phyloP scores from a whole-genome alignment of 2,329 filamentous ascomycete genomes.

The Teratosphaeria destructans region DNA sequence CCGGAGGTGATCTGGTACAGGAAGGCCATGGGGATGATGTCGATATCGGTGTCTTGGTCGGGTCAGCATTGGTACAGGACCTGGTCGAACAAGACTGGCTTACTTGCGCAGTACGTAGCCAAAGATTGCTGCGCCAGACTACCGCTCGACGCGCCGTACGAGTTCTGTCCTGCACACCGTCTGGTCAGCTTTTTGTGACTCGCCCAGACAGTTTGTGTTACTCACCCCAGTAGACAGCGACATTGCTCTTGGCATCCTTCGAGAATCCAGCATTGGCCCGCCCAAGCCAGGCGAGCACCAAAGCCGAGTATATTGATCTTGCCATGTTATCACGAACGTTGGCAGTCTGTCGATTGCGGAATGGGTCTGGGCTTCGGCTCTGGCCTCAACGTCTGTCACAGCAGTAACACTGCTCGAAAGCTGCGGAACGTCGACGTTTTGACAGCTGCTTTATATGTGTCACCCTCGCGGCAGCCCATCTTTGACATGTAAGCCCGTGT shows the following conservation, averaged over 20 bases:
- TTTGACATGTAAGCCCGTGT: background rate
- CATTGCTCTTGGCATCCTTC: constrained; percentile 29
- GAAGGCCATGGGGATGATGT: constrained; percentile 56
- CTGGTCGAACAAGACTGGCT: background rate
- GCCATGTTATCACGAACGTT: background rate
- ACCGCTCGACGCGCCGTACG: constrained; percentile 37
- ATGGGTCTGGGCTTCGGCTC: background rate
- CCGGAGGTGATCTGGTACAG: constrained; percentile 45
- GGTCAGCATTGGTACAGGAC: background rate
- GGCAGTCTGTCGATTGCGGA: background rate
- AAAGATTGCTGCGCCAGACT: constrained; percentile 44
- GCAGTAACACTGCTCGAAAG: background rate
- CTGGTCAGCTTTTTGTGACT: constrained; percentile 14
- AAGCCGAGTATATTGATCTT: background rate
- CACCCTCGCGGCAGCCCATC: background rate
- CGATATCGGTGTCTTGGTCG: constrained; percentile 33
- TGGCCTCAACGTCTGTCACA: background rate
- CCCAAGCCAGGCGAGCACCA: background rate
- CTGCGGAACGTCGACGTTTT: background rate
- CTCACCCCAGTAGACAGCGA: constrained; percentile 58
- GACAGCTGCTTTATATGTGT: background rate
- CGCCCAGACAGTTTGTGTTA: constrained; percentile 10
- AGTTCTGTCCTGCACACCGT: constrained; percentile 45
- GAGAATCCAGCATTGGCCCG: background rate
- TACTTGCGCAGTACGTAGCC: constrained; percentile 44